Evolutionary conservation across 345 rosid genomes (phyloP).

Genomic region (Citrus trifoliata): DNA sequence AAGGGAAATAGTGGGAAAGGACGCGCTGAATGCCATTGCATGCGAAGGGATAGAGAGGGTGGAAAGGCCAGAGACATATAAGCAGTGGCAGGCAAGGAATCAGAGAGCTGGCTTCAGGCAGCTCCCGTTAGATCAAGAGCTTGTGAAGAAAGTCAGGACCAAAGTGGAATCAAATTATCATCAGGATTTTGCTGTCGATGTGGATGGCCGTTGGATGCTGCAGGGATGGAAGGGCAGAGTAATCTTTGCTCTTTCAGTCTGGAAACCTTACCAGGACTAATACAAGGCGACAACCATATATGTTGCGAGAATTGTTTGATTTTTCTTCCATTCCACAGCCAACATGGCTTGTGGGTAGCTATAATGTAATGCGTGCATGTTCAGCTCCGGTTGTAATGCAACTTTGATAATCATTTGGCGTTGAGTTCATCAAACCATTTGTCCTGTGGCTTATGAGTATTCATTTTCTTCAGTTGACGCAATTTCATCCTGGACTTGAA

Average conservation of each 20-base stretch:
- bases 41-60: constrained; percentile 70
- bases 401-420: background rate
- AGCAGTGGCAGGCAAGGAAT: constrained; percentile 40
- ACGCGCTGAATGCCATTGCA: constrained; percentile 63
- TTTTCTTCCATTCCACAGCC: background rate
- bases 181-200: constrained; percentile 58
- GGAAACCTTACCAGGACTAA: constrained; percentile 52
- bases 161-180: constrained; percentile 47
- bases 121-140: constrained; percentile 41
- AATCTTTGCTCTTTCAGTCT: constrained; percentile 57
- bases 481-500: background rate
- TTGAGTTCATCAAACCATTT: background rate
- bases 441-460: background rate
- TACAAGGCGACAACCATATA: background rate
- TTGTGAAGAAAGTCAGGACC: constrained; percentile 40
- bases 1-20: constrained; percentile 51
- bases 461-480: background rate
- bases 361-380: background rate
- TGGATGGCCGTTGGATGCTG: constrained; percentile 71
- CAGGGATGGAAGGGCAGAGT: constrained; percentile 92
- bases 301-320: background rate
- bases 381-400: background rate
- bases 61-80: constrained; percentile 74
- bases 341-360: background rate
- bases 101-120: constrained; percentile 64